Conservation (phyloP, 2,329 filamentous ascomycete species). For the Teratosphaeria nubilosa region DNA sequence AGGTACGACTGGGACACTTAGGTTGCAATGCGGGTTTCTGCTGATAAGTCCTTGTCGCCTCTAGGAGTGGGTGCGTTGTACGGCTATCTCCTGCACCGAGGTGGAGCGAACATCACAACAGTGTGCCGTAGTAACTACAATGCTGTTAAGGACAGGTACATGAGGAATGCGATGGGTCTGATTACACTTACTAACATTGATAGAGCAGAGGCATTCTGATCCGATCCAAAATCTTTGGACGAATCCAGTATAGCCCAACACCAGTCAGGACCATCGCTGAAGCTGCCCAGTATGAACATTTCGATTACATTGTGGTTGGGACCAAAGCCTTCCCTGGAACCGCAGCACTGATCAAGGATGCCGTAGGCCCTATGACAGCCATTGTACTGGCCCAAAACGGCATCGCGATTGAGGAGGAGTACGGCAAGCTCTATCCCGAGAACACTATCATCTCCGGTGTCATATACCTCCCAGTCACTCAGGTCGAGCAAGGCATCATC, state of each 20-base stretch:
- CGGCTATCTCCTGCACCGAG: constrained; percentile 30
- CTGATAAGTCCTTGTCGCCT: too few relatives aligned
- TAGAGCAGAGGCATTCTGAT: constrained; percentile 27
- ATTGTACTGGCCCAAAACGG: constrained; percentile 55
- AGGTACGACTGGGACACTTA: too few relatives aligned
- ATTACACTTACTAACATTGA: background rate
- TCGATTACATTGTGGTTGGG: constrained; percentile 39
- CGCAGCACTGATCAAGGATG: constrained; percentile 29
- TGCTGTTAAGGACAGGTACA: constrained; percentile 24
- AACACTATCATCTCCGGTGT: constrained; percentile 48
- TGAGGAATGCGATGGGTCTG: background rate
- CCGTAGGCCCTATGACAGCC: constrained; percentile 35
- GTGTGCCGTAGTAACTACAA: constrained; percentile 36
- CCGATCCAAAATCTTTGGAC: constrained; percentile 29
- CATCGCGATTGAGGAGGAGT: constrained; percentile 50
- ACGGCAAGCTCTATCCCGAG: constrained; percentile 37
- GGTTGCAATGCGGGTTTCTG: too few relatives aligned
- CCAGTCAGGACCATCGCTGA: constrained; percentile 27
- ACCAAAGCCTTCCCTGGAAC: constrained; percentile 37
- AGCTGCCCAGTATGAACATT: constrained; percentile 26
- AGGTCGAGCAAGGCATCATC: constrained; percentile 40
- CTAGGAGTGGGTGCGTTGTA: constrained; percentile 32
- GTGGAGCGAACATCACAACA: constrained; percentile 27
- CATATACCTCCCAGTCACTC: constrained; percentile 44
- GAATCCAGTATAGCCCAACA: constrained; percentile 25